Evolutionary conservation across 495 filamentous ascomycete species (phyloP).

Genomic region (Trichoderma erinaceum): DNA sequence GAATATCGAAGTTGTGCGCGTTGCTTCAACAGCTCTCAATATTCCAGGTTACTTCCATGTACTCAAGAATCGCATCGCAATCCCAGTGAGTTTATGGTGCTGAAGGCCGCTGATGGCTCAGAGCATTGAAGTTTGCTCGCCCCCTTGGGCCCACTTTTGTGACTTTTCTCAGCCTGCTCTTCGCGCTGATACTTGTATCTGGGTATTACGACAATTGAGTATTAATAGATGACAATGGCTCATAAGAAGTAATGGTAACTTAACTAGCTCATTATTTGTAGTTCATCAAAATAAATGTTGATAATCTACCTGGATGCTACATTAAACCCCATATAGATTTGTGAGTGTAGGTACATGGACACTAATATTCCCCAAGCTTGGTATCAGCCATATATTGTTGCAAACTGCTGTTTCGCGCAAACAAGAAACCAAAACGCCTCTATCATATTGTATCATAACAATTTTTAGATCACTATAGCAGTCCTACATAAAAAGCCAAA

Average conservation of each 20-base stretch:
- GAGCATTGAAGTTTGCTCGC: neutral
- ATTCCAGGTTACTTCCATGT: neutral
- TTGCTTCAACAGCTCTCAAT: neutral
- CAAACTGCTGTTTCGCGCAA: no score
- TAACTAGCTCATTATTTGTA: no score
- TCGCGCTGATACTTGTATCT: neutral
- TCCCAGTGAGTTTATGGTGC: neutral
- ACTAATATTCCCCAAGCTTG: no score
- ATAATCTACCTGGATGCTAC: no score
- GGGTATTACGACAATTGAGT: neutral
- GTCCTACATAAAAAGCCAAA: no score
- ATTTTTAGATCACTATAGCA: no score
- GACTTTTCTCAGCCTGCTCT: constrained; percentile 3
- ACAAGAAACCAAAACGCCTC: no score
- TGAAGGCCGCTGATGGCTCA: neutral
- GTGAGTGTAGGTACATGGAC: neutral
- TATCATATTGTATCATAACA: no score
- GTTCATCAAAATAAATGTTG: no score
- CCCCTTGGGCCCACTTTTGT: constrained; percentile 3
- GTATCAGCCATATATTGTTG: no score
- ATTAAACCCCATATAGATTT: no score
- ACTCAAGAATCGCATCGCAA: neutral
- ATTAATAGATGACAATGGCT: neutral
- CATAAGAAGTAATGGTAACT: no score
- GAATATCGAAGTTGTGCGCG: neutral